Percentiles rank a stretch among this genome's conserved stretches.
Evolutionary conservation across 495 filamentous ascomycete species (phyloP).

Genomic region (Neurospora sp.): DNA sequence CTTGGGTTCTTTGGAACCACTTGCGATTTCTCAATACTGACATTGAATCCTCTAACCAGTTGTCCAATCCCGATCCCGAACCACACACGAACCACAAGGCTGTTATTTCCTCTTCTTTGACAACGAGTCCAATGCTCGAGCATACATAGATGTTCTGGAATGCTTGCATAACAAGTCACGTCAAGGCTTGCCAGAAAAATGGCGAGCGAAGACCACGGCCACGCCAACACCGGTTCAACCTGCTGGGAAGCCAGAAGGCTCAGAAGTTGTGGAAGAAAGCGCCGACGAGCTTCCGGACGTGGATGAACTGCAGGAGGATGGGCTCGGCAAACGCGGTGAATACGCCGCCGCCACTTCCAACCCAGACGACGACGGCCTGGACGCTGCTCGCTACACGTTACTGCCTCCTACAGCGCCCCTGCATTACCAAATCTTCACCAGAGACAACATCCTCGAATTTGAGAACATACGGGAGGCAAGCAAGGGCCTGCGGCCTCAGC

Average conservation of each 20-base stretch:
- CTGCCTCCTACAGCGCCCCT: background rate
- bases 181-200: conserved; percentile 18
- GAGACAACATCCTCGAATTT: background rate
- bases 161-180: conserved; percentile 36
- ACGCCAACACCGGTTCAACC: background rate
- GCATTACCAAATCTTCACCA: background rate
- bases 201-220: background rate
- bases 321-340: background rate
- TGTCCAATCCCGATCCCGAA: conserved; percentile 43
- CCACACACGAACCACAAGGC: conserved; percentile 41
- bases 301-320: background rate
- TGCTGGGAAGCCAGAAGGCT: background rate
- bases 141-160: conserved; percentile 41
- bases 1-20: background rate
- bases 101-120: conserved; percentile 57
- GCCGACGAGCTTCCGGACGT: background rate
- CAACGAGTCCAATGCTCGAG: conserved; percentile 38
- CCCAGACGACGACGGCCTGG: background rate
- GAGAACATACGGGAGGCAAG: background rate
- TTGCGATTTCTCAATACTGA: background rate
- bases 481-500: background rate
- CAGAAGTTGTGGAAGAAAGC: background rate
- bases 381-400: background rate
- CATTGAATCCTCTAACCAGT: conserved; percentile 10
- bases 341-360: background rate